phyloP scores from a whole-genome alignment of 768 basidiomycete species.

The Glaciozyma martinii region DNA sequence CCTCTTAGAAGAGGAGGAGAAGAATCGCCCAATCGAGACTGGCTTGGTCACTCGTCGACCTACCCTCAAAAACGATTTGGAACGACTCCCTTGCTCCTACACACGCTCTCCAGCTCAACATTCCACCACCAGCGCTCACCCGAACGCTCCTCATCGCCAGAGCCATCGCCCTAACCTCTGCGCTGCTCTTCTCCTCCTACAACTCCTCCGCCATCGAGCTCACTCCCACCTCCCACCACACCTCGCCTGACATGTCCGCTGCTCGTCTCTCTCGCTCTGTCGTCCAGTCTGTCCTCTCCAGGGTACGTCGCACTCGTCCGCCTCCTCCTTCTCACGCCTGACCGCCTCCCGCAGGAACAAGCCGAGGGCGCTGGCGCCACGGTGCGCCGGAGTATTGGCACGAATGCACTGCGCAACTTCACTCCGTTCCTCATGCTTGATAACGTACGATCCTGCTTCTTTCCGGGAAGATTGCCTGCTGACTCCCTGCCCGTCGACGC shows the following conservation, averaged over 20 bases:
- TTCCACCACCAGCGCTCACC: no score
- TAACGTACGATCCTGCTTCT: conserved; percentile 16
- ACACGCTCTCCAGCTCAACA: not conserved
- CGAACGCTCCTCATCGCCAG: no score
- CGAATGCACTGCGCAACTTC: conserved; percentile 61
- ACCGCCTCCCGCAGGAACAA: conserved; percentile 41
- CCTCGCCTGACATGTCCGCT: not conserved
- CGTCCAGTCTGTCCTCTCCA: conserved; percentile 63
- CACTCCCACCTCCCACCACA: not conserved
- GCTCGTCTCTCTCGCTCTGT: conserved; percentile 48
- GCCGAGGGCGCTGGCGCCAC: conserved; percentile 61
- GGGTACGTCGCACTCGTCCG: conserved; percentile 45
- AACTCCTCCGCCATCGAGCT: no score
- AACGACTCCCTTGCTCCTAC: no score
- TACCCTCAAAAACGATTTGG: no score
- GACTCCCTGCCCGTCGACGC: conserved; percentile 44
- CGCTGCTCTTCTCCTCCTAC: no score
- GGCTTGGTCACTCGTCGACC: no score
- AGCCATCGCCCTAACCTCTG: no score
- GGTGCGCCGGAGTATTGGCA: conserved; percentile 81
- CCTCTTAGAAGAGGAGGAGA: no score
- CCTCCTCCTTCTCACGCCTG: not conserved
- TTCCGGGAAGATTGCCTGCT: not conserved
- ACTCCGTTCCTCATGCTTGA: conserved; percentile 76
- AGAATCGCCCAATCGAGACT: no score